Percentiles rank a stretch among this genome's conserved stretches.
These are phyloP conservation scores for Simplicillium aogashimaense DNA, from an alignment of 2,329 filamentous ascomycete species.

Conservation along the genomic window DNA sequence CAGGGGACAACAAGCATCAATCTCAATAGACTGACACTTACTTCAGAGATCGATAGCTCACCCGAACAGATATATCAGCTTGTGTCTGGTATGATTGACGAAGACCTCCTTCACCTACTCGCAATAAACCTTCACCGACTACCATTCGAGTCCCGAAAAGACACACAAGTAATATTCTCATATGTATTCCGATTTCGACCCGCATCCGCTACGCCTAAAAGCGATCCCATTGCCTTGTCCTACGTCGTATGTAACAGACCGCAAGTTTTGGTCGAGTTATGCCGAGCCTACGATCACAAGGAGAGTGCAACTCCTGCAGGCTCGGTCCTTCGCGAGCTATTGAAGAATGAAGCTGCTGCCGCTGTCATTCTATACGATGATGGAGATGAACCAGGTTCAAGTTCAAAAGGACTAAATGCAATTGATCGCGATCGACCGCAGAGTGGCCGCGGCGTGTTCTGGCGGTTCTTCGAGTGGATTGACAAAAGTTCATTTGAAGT, in stretches of 20 bases:
- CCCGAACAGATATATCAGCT: slow-evolving; percentile 84
- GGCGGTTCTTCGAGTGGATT: slow-evolving; percentile 96
- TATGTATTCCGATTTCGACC: slow-evolving; percentile 88
- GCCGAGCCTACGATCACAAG: slow-evolving; percentile 79
- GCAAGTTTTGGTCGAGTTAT: slow-evolving; percentile 79
- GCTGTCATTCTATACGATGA: slow-evolving; percentile 91
- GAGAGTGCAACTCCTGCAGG: slow-evolving; percentile 90
- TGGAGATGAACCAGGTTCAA: slow-evolving; percentile 59
- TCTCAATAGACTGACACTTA: not conserved
- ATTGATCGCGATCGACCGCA: slow-evolving; percentile 70
- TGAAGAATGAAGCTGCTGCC: slow-evolving; percentile 83
- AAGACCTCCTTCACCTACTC: slow-evolving; percentile 79
- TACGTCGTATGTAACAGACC: slow-evolving; percentile 82
- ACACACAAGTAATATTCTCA: slow-evolving; percentile 91
- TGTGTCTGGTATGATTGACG: slow-evolving; percentile 74
- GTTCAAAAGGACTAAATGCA: slow-evolving; percentile 63
- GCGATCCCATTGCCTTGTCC: slow-evolving; percentile 74
- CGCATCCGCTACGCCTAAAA: slow-evolving; percentile 52
- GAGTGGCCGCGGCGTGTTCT: slow-evolving; percentile 79
- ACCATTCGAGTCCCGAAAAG: slow-evolving; percentile 93
- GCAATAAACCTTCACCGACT: slow-evolving; percentile 74
- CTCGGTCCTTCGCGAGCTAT: slow-evolving; percentile 76
- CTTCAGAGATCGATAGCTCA: slow-evolving; percentile 68
- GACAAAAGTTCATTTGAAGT: slow-evolving; percentile 95
- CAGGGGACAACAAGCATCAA: too few relatives aligned